A percentile compares a stretch with the other conserved stretches of the same genome.
These are phyloP conservation scores for Lichtheimia hyalospora DNA, from an alignment of 371 early-diverging fungal species.

Conservation along the genomic window DNA sequence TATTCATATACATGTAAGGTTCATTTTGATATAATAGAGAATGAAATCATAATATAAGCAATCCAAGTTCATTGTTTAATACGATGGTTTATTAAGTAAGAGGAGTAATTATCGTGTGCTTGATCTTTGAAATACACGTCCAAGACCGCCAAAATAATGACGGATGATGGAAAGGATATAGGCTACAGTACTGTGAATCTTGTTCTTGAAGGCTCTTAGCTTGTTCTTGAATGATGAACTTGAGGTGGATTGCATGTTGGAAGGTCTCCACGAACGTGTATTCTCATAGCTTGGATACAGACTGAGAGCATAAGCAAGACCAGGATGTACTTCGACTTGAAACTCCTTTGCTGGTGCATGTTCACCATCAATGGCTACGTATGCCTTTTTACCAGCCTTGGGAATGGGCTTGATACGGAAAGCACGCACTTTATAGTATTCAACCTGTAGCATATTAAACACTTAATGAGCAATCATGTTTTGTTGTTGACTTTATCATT, in stretches of 20 bases:
- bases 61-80: too few relatives aligned
- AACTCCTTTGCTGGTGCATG: slow-evolving; percentile 57
- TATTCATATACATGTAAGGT: too few relatives aligned
- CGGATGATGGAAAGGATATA: slow-evolving; percentile 14
- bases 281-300: slow-evolving; percentile 32
- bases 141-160: neutral
- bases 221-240: neutral
- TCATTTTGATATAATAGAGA: too few relatives aligned
- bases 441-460: slow-evolving; percentile 37
- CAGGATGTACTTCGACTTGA: slow-evolving; percentile 62
- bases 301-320: slow-evolving; percentile 49
- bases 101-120: too few relatives aligned
- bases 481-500: neutral
- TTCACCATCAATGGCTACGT: slow-evolving; percentile 66
- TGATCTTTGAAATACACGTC: too few relatives aligned
- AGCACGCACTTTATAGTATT: slow-evolving; percentile 63
- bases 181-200: slow-evolving; percentile 5
- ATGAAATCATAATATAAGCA: too few relatives aligned
- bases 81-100: too few relatives aligned
- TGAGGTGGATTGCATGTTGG: neutral
- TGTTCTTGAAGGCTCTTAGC: slow-evolving; percentile 3
- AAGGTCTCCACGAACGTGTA: slow-evolving; percentile 12
- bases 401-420: slow-evolving; percentile 54
- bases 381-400: slow-evolving; percentile 36
- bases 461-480: neutral